A percentile compares a stretch with the other conserved stretches of the same genome.
Conservation (phyloP, 305 asterid genomes). For the Plantago lanceolata region DNA sequence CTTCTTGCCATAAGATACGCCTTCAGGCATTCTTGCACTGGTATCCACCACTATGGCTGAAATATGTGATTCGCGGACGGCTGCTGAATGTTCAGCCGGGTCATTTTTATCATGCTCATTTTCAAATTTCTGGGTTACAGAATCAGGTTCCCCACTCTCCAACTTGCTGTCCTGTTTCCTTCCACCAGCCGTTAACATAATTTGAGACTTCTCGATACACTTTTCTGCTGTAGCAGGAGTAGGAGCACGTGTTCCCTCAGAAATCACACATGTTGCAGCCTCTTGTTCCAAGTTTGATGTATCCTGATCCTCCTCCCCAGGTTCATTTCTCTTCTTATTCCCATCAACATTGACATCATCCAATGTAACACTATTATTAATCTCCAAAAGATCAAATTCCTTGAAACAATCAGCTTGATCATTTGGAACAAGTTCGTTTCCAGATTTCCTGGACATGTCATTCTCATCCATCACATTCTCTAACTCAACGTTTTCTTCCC, state of each 20-base stretch:
- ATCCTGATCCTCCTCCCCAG: slow-evolving; percentile 2
- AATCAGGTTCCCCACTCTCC: too few relatives aligned
- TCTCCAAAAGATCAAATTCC: slow-evolving; percentile 5
- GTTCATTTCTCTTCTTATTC: neutral
- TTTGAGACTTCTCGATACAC: slow-evolving; percentile 17
- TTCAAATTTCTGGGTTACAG: slow-evolving; percentile 3
- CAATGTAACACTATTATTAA: neutral
- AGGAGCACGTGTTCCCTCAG: neutral
- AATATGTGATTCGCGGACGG: slow-evolving; percentile 20
- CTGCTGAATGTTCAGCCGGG: slow-evolving; percentile 12
- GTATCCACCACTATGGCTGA: slow-evolving; percentile 21
- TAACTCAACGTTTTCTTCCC: slow-evolving; percentile 19
- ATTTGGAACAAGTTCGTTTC: slow-evolving; percentile 24
- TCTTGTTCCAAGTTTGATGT: neutral
- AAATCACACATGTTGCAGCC: neutral
- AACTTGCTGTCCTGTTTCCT: too few relatives aligned
- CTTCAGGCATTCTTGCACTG: slow-evolving; percentile 28
- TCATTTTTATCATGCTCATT: slow-evolving; percentile 10
- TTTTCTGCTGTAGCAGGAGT: slow-evolving; percentile 22
- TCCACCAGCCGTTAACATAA: slow-evolving; percentile 22
- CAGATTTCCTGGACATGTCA: slow-evolving; percentile 7
- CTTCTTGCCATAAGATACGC: slow-evolving; percentile 30
- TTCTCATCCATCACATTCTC: slow-evolving; percentile 19
- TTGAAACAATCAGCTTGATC: slow-evolving; percentile 15
- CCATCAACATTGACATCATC: neutral